phyloP scores from a whole-genome alignment of 1,284 basidiomycete species.

The Serendipita sp. region DNA sequence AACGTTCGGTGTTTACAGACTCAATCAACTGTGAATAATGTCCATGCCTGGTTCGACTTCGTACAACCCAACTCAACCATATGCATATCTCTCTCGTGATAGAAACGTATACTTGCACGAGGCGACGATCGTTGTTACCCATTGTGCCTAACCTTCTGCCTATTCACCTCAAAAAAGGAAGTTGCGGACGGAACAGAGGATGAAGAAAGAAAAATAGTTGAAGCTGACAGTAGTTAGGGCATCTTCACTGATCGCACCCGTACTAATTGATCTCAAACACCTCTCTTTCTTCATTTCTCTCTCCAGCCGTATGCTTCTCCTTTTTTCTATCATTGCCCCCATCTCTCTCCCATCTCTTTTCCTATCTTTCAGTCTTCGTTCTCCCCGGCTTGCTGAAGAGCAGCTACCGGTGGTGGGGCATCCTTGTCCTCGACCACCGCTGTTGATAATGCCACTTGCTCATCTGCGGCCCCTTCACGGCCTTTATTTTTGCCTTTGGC shows the following conservation, averaged over 20 bases:
- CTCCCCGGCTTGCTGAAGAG: neutral
- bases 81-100: neutral
- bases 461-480: neutral
- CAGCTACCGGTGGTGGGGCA: neutral
- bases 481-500: slow-evolving; percentile 1
- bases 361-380: slow-evolving; percentile 1
- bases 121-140: slow-evolving; percentile 5
- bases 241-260: slow-evolving; percentile 7
- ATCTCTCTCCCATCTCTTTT: neutral
- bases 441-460: neutral
- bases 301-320: neutral
- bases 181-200: neutral
- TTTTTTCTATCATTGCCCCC: neutral
- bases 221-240: neutral
- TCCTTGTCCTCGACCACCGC: neutral
- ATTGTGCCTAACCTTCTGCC: neutral
- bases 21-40: neutral
- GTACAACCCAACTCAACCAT: neutral
- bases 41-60: neutral
- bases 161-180: slow-evolving; percentile 1
- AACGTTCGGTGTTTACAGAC: neutral
- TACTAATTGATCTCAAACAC: neutral
- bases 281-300: slow-evolving; percentile 1
- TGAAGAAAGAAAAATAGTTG: neutral
- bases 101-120: neutral